Evolutionary conservation across 768 basidiomycete species (phyloP).

Genomic region (Mrakia hoshinonis): DNA sequence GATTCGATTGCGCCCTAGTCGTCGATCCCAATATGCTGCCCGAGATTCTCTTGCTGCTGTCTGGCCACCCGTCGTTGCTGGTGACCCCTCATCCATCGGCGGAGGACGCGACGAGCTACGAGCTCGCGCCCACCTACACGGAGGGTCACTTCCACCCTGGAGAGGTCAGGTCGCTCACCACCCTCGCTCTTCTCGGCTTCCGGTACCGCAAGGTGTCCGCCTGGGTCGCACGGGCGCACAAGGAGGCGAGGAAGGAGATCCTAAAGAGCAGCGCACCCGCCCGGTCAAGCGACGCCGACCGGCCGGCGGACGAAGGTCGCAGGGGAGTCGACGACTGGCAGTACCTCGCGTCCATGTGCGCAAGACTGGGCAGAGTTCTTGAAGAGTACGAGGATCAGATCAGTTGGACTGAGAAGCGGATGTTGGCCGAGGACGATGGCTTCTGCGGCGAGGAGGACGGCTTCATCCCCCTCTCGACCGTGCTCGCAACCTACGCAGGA

Average conservation of each 20-base stretch:
- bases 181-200: conserved; percentile 62
- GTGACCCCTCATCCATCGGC: conserved; percentile 50
- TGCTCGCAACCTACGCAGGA: conserved; percentile 71
- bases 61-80: conserved; percentile 77
- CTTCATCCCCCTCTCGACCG: conserved; percentile 74
- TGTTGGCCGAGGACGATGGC: conserved; percentile 64
- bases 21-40: conserved; percentile 57
- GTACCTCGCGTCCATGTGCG: conserved; percentile 69
- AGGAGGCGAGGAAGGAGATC: conserved; percentile 15
- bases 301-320: neutral
- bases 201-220: conserved; percentile 58
- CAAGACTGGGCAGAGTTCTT: conserved; percentile 63
- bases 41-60: conserved; percentile 75
- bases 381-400: conserved; percentile 60
- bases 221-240: conserved; percentile 29
- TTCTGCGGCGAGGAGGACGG: conserved; percentile 67
- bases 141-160: conserved; percentile 72
- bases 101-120: conserved; percentile 26
- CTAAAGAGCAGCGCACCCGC: conserved; percentile 45
- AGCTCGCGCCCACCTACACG: conserved; percentile 54
- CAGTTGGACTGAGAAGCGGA: conserved; percentile 68
- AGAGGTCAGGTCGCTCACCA: conserved; percentile 58
- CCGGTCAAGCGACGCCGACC: conserved; percentile 46
- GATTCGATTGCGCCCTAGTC: no score
- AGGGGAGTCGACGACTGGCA: conserved; percentile 38